Conservation (phyloP, 129 eudicot species). For the Heracleum sosnowskyi region DNA sequence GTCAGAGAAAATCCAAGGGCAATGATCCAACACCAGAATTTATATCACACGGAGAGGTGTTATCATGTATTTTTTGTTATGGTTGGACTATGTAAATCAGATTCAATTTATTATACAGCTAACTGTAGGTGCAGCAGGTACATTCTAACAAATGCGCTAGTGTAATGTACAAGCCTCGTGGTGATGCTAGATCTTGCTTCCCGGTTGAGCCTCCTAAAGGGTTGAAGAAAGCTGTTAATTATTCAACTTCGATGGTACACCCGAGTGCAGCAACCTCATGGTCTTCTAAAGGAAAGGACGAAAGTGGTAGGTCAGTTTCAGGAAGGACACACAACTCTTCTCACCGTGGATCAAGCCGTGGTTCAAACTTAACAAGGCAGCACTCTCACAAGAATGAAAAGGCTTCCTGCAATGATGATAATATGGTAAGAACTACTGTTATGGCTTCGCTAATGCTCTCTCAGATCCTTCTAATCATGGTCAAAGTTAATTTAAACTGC, state of each 20-base stretch:
- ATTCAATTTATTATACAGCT: neutral
- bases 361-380: slow-evolving; percentile 24
- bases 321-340: slow-evolving; percentile 30
- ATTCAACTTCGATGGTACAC: slow-evolving; percentile 61
- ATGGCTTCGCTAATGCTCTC: neutral
- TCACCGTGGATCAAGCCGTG: slow-evolving; percentile 22
- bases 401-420: slow-evolving; percentile 29
- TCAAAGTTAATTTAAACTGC: neutral
- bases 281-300: slow-evolving; percentile 37
- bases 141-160: slow-evolving; percentile 28
- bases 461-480: neutral
- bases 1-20: slow-evolving; percentile 35
- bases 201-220: slow-evolving; percentile 43
- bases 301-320: slow-evolving; percentile 22
- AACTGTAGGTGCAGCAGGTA: slow-evolving; percentile 29
- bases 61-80: neutral
- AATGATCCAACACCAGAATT: slow-evolving; percentile 29
- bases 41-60: slow-evolving; percentile 22
- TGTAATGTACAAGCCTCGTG: slow-evolving; percentile 32
- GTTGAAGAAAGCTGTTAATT: slow-evolving; percentile 24
- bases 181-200: slow-evolving; percentile 32
- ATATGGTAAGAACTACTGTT: slow-evolving; percentile 24
- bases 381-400: slow-evolving; percentile 34
- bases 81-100: neutral
- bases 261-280: slow-evolving; percentile 44